phyloP scores from a whole-genome alignment of 768 basidiomycete species.

The Lyophyllum decastes region DNA sequence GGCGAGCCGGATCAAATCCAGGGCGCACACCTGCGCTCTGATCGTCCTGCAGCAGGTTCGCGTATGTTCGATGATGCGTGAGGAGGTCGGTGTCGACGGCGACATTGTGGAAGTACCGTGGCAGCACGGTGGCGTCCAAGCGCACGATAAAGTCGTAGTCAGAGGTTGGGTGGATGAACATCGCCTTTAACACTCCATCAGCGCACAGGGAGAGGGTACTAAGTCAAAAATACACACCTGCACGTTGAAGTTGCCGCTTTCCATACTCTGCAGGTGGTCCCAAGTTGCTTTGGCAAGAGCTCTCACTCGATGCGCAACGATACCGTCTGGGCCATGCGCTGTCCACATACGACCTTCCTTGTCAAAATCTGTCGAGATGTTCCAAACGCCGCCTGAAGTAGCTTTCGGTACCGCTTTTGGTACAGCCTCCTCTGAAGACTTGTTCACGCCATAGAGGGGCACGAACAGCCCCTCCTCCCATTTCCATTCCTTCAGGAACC shows the following conservation, averaged over 20 bases:
- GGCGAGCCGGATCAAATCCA: slow-evolving; percentile 78
- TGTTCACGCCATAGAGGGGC: slow-evolving; percentile 57
- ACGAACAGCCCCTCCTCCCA: slow-evolving; percentile 79
- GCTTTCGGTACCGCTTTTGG: slow-evolving; percentile 22
- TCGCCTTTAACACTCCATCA: slow-evolving; percentile 44
- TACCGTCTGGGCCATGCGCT: slow-evolving; percentile 55
- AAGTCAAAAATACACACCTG: slow-evolving; percentile 43
- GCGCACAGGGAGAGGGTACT: background rate
- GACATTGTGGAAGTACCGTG: slow-evolving; percentile 77
- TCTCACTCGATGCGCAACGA: slow-evolving; percentile 73
- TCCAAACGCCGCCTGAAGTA: slow-evolving; percentile 61
- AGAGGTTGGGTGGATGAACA: slow-evolving; percentile 81
- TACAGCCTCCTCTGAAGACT: slow-evolving; percentile 27
- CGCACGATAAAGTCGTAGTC: slow-evolving; percentile 88
- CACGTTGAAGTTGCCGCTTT: slow-evolving; percentile 53
- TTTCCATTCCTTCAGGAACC: slow-evolving; percentile 79
- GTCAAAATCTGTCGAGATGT: slow-evolving; percentile 78
- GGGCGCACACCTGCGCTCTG: slow-evolving; percentile 44
- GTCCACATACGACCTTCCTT: slow-evolving; percentile 79
- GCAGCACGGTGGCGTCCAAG: slow-evolving; percentile 61
- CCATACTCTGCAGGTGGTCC: slow-evolving; percentile 53
- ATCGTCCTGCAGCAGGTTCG: slow-evolving; percentile 41
- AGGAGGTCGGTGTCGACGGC: slow-evolving; percentile 50
- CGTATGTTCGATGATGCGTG: slow-evolving; percentile 42
- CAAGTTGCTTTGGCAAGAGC: slow-evolving; percentile 79